These are phyloP conservation scores for Ensete glaucum DNA, from an alignment of 176 grass and related monocot species.

Conservation along the genomic window DNA sequence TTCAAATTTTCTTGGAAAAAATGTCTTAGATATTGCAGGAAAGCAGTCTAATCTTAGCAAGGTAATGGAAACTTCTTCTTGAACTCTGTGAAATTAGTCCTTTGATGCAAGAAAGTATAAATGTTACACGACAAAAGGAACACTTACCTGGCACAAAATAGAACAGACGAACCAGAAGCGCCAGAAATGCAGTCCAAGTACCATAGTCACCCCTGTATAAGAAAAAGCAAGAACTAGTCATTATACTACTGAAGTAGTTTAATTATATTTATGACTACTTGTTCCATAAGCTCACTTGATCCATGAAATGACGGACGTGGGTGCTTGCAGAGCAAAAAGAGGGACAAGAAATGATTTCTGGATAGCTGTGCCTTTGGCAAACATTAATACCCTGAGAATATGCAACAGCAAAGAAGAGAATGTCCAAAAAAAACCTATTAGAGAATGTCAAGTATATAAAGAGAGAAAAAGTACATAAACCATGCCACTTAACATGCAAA, in stretches of 20 bases:
- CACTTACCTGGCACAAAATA: constrained; percentile 70
- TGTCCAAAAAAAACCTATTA: neutral
- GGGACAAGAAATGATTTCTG: constrained; percentile 92
- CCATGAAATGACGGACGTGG: constrained; percentile 63
- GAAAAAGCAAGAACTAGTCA: neutral
- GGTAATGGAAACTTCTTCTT: neutral
- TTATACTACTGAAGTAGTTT: neutral
- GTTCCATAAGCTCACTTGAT: constrained; percentile 62
- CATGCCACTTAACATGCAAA: neutral
- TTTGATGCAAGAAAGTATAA: neutral
- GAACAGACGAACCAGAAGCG: constrained; percentile 73
- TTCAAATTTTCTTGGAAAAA: neutral
- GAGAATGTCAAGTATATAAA: constrained; percentile 4
- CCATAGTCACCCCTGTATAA: constrained; percentile 75
- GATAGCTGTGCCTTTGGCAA: constrained; percentile 79
- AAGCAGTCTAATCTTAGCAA: neutral
- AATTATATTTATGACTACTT: neutral
- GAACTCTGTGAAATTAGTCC: neutral
- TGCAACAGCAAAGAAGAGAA: neutral
- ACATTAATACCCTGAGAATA: constrained; percentile 63
- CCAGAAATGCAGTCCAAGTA: constrained; percentile 81
- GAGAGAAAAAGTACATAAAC: neutral
- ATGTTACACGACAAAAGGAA: constrained; percentile 1
- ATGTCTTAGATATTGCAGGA: neutral
- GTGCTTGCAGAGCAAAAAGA: constrained; percentile 76